Percentiles rank a stretch among this genome's conserved stretches.
Evolutionary conservation across 75 land plant genomes (phyloP).

Genomic region (Gnetum montanum): DNA sequence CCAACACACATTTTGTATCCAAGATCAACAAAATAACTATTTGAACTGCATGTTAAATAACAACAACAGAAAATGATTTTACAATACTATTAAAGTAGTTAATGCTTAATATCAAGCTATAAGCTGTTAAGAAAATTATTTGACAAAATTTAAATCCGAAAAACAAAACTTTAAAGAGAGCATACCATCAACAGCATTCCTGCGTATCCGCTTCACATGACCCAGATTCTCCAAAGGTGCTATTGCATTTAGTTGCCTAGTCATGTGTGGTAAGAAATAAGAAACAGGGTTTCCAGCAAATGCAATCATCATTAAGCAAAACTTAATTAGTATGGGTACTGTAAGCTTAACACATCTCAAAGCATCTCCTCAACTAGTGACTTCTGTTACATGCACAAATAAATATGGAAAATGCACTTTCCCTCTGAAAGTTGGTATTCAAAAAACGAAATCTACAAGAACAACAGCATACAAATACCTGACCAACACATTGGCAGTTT

Average conservation of each 20-base stretch:
- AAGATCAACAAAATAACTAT: no score
- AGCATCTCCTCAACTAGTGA: not conserved
- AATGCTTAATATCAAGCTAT: no score
- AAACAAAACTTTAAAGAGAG: no score
- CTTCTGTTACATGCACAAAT: not conserved
- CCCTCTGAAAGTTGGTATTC: not conserved
- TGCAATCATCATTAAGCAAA: not conserved
- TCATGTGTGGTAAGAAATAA: not conserved
- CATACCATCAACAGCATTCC: conserved; percentile 35
- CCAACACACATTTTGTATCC: no score
- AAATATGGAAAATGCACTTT: no score
- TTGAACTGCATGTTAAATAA: no score
- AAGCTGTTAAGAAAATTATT: no score
- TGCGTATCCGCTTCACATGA: conserved; percentile 80
- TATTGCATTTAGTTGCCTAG: conserved; percentile 45
- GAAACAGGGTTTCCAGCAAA: not conserved
- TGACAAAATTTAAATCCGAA: no score
- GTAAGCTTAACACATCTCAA: not conserved
- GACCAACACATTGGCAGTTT: conserved; percentile 47
- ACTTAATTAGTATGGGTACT: not conserved
- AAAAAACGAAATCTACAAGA: not conserved
- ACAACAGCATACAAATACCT: conserved; percentile 23
- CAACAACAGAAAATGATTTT: no score
- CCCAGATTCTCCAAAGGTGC: conserved; percentile 61
- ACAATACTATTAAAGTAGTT: no score